These are phyloP conservation scores for Hemerocallis citrina DNA, from an alignment of 106 monocot species.

Conservation along the genomic window DNA sequence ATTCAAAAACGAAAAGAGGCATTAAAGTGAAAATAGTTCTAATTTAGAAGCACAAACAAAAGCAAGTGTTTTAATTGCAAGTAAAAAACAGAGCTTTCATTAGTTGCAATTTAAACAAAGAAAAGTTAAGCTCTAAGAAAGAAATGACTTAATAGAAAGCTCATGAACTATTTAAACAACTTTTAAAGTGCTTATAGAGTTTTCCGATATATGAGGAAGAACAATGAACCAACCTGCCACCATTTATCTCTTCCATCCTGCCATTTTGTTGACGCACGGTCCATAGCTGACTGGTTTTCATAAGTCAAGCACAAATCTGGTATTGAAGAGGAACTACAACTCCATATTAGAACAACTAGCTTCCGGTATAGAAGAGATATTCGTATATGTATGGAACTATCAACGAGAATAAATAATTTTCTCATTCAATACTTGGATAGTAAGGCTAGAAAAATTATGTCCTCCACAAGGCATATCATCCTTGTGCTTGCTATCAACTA, in stretches of 20 bases:
- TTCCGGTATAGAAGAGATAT: too few species aligned
- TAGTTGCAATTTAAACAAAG: background rate
- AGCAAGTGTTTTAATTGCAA: background rate
- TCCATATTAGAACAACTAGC: too few species aligned
- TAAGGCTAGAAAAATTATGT: too few species aligned
- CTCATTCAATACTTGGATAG: background rate
- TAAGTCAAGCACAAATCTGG: slow-evolving; percentile 85
- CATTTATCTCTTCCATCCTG: slow-evolving; percentile 77
- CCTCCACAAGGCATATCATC: too few species aligned
- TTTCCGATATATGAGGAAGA: background rate
- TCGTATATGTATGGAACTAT: too few species aligned
- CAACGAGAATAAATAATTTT: background rate
- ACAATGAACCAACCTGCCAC: slow-evolving; percentile 72
- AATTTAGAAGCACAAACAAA: background rate
- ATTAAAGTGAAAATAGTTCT: background rate
- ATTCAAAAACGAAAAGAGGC: background rate
- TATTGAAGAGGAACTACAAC: too few species aligned
- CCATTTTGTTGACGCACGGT: slow-evolving; percentile 82
- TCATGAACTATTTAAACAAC: background rate
- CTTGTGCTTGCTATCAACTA: too few species aligned
- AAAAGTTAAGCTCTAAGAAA: too few species aligned
- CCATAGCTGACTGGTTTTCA: slow-evolving; percentile 75
- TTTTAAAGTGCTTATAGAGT: background rate
- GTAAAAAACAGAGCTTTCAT: background rate
- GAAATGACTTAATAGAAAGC: background rate